A percentile compares a stretch with the other conserved stretches of the same genome.
Evolutionary conservation across 441 rosid genomes (phyloP).

Genomic region (Gossypium davidsonii): DNA sequence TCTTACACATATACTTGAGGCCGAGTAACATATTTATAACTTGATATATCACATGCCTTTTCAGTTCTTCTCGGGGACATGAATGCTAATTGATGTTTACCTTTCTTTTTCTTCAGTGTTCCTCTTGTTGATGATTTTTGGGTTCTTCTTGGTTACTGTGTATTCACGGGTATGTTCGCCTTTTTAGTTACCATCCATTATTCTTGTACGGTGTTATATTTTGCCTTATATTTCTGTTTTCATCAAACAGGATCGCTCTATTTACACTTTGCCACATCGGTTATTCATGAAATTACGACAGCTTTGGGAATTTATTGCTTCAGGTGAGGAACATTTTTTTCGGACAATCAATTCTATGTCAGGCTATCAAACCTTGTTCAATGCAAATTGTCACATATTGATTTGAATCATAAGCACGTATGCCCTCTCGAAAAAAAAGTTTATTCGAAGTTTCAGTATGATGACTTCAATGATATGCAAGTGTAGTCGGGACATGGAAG

Average conservation of each 20-base stretch:
- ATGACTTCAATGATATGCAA: not conserved
- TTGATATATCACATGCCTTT: conserved; percentile 1
- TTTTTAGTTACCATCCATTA: not conserved
- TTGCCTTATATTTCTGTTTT: conserved; percentile 21
- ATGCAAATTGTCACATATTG: not conserved
- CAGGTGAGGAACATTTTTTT: conserved; percentile 49
- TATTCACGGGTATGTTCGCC: conserved; percentile 55
- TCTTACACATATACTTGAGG: not conserved
- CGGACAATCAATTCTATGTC: not conserved
- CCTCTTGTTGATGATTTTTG: conserved; percentile 86
- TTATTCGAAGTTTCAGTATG: not conserved
- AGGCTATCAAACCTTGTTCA: not conserved
- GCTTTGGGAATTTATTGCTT: conserved; percentile 94
- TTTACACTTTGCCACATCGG: conserved; percentile 83
- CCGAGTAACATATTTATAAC: not conserved
- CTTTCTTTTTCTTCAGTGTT: conserved; percentile 41
- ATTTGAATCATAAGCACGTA: not conserved
- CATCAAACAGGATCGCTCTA: conserved; percentile 55
- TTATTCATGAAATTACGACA: conserved; percentile 82
- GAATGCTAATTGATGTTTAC: not conserved
- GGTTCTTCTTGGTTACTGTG: conserved; percentile 88
- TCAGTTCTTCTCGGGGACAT: conserved; percentile 2
- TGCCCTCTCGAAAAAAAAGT: not conserved
- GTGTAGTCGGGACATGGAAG: not conserved
- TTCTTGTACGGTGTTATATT: not conserved